A percentile compares a stretch with the other conserved stretches of the same genome.
Conservation (phyloP, 306 rosid species). For the Malus asiatica region DNA sequence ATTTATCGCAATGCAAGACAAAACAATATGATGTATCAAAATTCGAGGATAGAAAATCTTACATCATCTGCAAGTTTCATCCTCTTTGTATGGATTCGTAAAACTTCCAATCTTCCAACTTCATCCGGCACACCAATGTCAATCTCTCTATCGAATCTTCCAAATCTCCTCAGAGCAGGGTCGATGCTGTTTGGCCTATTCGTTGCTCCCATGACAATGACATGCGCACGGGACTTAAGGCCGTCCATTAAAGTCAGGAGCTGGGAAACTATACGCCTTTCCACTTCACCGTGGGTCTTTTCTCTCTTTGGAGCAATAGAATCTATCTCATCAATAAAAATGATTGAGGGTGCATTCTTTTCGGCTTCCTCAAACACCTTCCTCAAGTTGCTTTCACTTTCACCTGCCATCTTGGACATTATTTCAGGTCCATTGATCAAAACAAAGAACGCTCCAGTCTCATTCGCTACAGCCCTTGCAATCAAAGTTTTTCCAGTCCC, state of each 20-base stretch:
- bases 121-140: constrained; percentile 53
- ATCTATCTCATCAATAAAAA: constrained; percentile 21
- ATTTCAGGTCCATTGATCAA: constrained; percentile 64
- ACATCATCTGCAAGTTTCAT: constrained; percentile 71
- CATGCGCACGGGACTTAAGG: constrained; percentile 54
- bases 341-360: constrained; percentile 64
- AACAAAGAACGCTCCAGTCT: constrained; percentile 72
- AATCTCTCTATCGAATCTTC: constrained; percentile 39
- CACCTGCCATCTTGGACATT: constrained; percentile 74
- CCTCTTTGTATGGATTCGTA: constrained; percentile 58
- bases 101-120: constrained; percentile 65
- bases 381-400: constrained; percentile 65
- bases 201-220: constrained; percentile 59
- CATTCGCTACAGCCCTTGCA: constrained; percentile 70
- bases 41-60: background rate
- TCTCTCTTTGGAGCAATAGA: constrained; percentile 73
- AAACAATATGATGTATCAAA: background rate
- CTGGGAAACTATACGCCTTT: constrained; percentile 64
- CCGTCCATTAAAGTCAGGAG: constrained; percentile 75
- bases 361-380: constrained; percentile 72
- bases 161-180: constrained; percentile 62
- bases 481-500: constrained; percentile 66
- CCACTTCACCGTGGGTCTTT: constrained; percentile 70
- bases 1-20: background rate
- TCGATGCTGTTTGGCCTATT: constrained; percentile 64